These are phyloP conservation scores for Musa balbisiana DNA, from an alignment of 202 grass and related monocot genomes.

Conservation along the genomic window DNA sequence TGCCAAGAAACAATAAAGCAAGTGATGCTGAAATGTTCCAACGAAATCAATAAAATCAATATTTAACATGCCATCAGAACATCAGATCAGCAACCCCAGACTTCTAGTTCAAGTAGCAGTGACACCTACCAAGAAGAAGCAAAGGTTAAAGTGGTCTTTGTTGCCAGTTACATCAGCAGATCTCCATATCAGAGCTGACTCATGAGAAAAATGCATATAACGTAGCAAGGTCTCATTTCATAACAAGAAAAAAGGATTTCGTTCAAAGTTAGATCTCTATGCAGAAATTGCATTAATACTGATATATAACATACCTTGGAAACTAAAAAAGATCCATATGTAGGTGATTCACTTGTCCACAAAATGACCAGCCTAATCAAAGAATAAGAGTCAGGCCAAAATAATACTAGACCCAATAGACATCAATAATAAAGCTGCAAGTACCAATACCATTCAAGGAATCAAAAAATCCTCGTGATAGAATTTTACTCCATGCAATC, in stretches of 20 bases:
- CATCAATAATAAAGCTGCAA: not conserved
- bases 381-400: not conserved
- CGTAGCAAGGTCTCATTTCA: not conserved
- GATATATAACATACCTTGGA: not conserved
- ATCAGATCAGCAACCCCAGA: not conserved
- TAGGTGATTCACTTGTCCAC: not conserved
- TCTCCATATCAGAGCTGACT: too few species aligned
- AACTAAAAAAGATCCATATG: not conserved
- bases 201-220: too few species aligned
- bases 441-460: not conserved
- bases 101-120: not conserved
- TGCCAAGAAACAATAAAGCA: not conserved
- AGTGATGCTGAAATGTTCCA: not conserved
- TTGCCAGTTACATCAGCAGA: not conserved
- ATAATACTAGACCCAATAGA: not conserved
- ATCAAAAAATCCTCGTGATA: not conserved
- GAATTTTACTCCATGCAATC: conserved; percentile 43
- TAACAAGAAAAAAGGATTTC: not conserved
- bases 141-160: not conserved
- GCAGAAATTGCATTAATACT: not conserved
- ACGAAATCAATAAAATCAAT: not conserved
- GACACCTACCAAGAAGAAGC: not conserved
- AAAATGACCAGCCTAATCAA: not conserved
- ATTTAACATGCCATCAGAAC: not conserved
- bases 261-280: not conserved